These are phyloP conservation scores for Aspergillus sclerotialis DNA, from an alignment of 2,329 filamentous ascomycete genomes.

Conservation along the genomic window DNA sequence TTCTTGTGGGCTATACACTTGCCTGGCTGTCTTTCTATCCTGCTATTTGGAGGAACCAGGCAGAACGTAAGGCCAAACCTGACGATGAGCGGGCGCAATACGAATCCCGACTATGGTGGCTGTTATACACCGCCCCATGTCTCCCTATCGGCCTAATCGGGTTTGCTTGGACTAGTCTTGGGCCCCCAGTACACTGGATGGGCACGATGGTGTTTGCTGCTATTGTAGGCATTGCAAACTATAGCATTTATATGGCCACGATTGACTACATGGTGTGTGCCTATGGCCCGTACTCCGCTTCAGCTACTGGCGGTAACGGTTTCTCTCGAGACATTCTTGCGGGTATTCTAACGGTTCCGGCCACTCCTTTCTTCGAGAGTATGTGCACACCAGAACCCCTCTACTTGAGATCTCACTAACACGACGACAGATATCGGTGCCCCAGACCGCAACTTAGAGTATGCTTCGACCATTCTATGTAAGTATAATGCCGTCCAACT, in stretches of 20 bases:
- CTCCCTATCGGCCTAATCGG: conserved; percentile 56
- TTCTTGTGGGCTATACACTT: conserved; percentile 54
- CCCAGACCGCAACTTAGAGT: conserved; percentile 46
- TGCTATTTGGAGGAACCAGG: conserved; percentile 44
- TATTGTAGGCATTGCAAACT: conserved; percentile 59
- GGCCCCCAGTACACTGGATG: conserved; percentile 55
- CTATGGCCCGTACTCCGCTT: conserved; percentile 60
- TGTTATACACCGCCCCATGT: conserved; percentile 54
- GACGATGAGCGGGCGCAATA: conserved; percentile 55
- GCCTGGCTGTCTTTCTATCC: conserved; percentile 52
- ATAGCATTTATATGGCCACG: conserved; percentile 57
- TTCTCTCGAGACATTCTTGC: conserved; percentile 60
- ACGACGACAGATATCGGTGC: conserved; percentile 43
- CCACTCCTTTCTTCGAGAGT: conserved; percentile 45
- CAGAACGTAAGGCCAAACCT: conserved; percentile 40
- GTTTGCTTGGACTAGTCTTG: conserved; percentile 55
- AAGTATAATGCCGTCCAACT: conserved; percentile 14
- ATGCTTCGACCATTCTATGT: conserved; percentile 58
- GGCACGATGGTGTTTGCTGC: conserved; percentile 53
- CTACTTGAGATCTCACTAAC: conserved; percentile 3
- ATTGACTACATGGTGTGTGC: conserved; percentile 64
- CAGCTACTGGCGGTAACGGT: conserved; percentile 60
- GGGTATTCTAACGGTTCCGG: conserved; percentile 55
- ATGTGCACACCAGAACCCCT: conserved; percentile 13
- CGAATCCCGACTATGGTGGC: conserved; percentile 54